Evolutionary conservation across 2,329 filamentous ascomycete genomes (phyloP), one percentile per base, ranked within the genome.

Genomic region (Calycina herbarum): DNA sequence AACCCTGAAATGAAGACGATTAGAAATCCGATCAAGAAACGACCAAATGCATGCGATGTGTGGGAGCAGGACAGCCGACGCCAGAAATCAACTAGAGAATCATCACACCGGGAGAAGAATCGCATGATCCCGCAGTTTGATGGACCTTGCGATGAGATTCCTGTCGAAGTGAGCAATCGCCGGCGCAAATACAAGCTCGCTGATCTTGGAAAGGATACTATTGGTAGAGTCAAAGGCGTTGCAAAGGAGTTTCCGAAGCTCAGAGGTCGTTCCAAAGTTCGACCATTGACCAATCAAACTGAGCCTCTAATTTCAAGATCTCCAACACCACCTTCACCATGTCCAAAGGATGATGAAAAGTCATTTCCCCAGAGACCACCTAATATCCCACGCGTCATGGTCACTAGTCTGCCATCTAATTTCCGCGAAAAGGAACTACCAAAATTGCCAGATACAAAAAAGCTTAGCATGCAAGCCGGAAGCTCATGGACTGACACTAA

Each of bases 1-100:
- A 64, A 48, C 5, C 59, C 66, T 20, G 67, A 71, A 35, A 71
- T 72, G 71, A 72, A 40, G 8, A 66, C 68, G 24, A 35, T 69
- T 29, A 66, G 73, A 20, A 69, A 71, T 51, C 6, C 13, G 10
- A 40, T 63, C 38, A 68, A 64, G 56, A 64, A 40, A n/a, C 70
- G 71, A 7, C 64, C 61, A 10, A 69, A 64, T 27, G 71, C 73
- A 17, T 17, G 66, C 13, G 66, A 70, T 7, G 68, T 70, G 64
- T 73, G 72, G 71, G 51, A 69, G 54, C 54, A 66, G 15, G 64
- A 63, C 20, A 67, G 68, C n/a, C 20, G 61, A 35, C 54, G 61
- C 48, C 45, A 45, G 38, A 62, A 45, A 35, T 5, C 31, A 62
- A 27, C 27, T 17, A 59, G 56, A 58, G 27, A 33, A 57, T 57